Base-by-base conservation (phyloP, 2,329 filamentous ascomycete genomes). In the Stromatinia cepivora region DNA sequence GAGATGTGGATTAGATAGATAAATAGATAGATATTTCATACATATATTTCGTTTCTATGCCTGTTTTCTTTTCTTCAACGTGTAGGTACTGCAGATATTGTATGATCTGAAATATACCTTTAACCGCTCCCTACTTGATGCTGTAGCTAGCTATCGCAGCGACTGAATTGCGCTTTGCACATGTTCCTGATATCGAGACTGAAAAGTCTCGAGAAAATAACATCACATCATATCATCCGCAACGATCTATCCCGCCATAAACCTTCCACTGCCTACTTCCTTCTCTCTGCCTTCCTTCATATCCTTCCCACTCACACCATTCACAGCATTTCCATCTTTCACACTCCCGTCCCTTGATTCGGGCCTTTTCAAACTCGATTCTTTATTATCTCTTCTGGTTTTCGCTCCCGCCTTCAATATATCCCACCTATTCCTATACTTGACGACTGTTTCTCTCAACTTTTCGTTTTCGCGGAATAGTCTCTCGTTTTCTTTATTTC, bases 391-490 rank as follows among this genome's bases (percentile, higher is more conserved):
- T 56, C 77, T 70, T 58, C 81, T 78, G 20, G 78, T 80, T 73
- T 82, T 85, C 2, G 89, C 89, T 0, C 87, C 87, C 59, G 88
- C 87, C 78, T 91, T 90, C 73, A 92, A 78, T 73, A 87, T 87
- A 78, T 91, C 88, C 88, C 88, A 92, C 70, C 87, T 84, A 69
- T 89, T 86, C 64, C 87, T 78, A 76, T 91, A 91, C 69, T 84
- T 80, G 0, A 79, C 82, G 20, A 90, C 78, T 9, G 86, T 83
- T 53, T 79, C 81, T 67, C 81, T 83, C 62, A 89, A 78, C 77
- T 87, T 88, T 73, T 88, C 85, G 70, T 89, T 88, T 73, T 89
- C 86, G 63, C 82, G 83, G 15, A 80, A 88, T 61, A 92, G 81
- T 59, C 85, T 85, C 61, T 90, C 87, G 74, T 89, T 85, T 72